A percentile compares a stretch with the other conserved stretches of the same genome.
phyloP scores from a whole-genome alignment of 2,329 filamentous ascomycete genomes.

The Sclerotinia minor region DNA sequence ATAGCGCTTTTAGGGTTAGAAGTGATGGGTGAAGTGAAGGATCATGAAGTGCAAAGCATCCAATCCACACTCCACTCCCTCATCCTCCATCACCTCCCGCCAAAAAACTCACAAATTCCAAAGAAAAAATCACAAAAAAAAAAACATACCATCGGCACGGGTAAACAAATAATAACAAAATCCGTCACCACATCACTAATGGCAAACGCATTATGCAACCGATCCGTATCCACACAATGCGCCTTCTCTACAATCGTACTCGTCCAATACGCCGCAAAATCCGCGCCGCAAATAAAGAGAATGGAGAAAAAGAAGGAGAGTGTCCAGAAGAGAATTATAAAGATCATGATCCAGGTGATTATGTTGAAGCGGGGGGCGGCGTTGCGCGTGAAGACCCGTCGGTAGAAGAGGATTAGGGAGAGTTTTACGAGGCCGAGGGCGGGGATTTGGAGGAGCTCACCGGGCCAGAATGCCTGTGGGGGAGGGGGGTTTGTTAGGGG shows the following conservation, averaged over 20 bases:
- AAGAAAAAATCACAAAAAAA: not conserved
- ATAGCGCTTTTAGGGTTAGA: not conserved
- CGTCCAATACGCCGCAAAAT: conserved; percentile 14
- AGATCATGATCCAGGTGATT: conserved; percentile 1
- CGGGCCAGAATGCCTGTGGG: conserved; percentile 23
- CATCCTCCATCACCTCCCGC: not conserved
- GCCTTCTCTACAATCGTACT: conserved; percentile 20
- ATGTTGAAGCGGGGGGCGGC: conserved; percentile 19
- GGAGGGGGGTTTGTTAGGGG: no score
- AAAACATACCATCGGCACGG: conserved; percentile 15
- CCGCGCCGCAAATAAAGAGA: conserved; percentile 18
- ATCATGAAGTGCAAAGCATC: not conserved
- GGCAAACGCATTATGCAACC: conserved; percentile 22
- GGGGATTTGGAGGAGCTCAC: conserved; percentile 19
- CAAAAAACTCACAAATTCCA: not conserved
- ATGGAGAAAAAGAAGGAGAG: conserved; percentile 18
- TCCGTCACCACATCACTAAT: conserved; percentile 20
- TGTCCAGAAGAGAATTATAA: conserved; percentile 12
- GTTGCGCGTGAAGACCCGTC: conserved; percentile 11
- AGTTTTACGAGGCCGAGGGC: conserved; percentile 23
- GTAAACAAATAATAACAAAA: conserved; percentile 13
- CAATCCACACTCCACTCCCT: not conserved
- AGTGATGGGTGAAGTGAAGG: not conserved
- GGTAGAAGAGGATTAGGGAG: conserved; percentile 21
- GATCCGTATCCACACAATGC: conserved; percentile 15